phyloP scores from a whole-genome alignment of 2,329 filamentous ascomycete species.

The Aspergillus tanneri region DNA sequence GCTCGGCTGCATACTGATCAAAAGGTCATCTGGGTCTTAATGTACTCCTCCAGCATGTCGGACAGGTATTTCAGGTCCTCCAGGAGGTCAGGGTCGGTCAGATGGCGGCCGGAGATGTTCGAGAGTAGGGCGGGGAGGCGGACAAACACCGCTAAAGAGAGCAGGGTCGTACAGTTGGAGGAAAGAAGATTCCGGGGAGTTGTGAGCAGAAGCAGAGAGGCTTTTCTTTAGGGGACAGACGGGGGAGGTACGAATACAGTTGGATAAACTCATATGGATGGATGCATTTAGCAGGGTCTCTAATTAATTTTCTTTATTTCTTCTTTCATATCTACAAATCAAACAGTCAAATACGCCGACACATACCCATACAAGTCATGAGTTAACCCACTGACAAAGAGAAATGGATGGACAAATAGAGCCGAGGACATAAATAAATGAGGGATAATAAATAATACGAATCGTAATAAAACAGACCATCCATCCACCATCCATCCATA shows the following conservation, averaged over 20 bases:
- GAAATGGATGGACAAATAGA: too few relatives aligned
- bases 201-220: conserved; percentile 83
- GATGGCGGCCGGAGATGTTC: conserved; percentile 55
- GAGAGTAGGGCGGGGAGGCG: conserved; percentile 67
- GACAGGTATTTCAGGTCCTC: conserved; percentile 51
- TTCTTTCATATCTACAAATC: too few relatives aligned
- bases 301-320: too few relatives aligned
- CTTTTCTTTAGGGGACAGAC: conserved; percentile 95
- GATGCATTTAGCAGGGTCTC: too few relatives aligned
- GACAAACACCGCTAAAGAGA: conserved; percentile 83
- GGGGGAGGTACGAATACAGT: conserved; percentile 87
- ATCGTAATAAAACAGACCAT: too few relatives aligned
- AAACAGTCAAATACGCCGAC: too few relatives aligned
- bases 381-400: too few relatives aligned
- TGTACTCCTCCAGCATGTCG: conserved; percentile 82
- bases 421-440: too few relatives aligned
- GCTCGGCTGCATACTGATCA: conserved; percentile 73
- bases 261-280: conserved; percentile 89
- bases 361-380: too few relatives aligned
- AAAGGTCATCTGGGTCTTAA: conserved; percentile 66
- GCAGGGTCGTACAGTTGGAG: conserved; percentile 64
- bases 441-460: too few relatives aligned
- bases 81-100: conserved; percentile 50
- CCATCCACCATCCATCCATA: too few relatives aligned
- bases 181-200: conserved; percentile 86